Evolutionary conservation across 768 basidiomycete genomes (phyloP), one percentile per base, ranked within the genome.

Genomic region (Naganishia vishniacii): DNA sequence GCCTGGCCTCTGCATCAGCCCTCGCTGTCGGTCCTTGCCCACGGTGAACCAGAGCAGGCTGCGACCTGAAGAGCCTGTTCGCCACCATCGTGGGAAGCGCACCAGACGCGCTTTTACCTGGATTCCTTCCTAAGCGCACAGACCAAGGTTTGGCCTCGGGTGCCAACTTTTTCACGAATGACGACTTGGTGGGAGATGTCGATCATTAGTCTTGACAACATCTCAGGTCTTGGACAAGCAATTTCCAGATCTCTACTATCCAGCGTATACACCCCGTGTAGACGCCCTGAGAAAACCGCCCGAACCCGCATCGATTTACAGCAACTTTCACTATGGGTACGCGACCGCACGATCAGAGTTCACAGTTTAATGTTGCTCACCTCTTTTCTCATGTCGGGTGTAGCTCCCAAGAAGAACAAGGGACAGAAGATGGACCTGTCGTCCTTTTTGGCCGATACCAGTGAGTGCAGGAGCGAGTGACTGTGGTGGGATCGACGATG

Each of bases 341-440:
- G 42, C n/a, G 5, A 5, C 13, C 42, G 42, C n/a, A 18, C 18
- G 42, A 20, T 12, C 11, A 8, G 37, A 40, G 42, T 6, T n/a
- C 11, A 6, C 42, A 20, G 42, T 44, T 12, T 8, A 11, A 3
- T 23, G 32, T 20, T 23, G 53, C 32, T 56, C 28, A 40, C 15
- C n/a, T 32, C 11, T 41, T 25, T 20, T 23, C 28, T 29, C 2
- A 32, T 16, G 23, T 12, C 25, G 26, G 16, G 16, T 16, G 25
- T 70, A 93, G 90, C 91, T 69, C 91, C 93, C 34, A 89, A 90
- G 81, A 87, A 86, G 77, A 89, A 89, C 82, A 84, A 84, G 71
- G 73, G 71, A 46, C 86, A 94, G 80, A 95, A 93, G 82, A 89
- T 97, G 78, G 85, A 90, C 64, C 80, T 98, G 66, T 88, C 87